These are phyloP conservation scores for Nakazawaea laoshanensis DNA, from an alignment of 805 yeast genomes.

Conservation along the genomic window DNA sequence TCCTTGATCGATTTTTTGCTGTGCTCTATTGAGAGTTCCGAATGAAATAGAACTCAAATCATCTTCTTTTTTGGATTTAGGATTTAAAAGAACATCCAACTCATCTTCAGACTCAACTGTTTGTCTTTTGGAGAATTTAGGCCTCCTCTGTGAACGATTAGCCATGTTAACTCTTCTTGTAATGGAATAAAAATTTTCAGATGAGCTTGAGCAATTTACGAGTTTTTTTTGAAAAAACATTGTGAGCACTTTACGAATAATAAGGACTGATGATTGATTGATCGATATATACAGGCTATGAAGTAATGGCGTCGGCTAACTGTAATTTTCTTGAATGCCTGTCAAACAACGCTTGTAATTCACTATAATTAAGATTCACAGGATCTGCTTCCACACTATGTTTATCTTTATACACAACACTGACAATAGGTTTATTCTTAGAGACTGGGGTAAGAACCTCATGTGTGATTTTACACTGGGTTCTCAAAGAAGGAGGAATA, in stretches of 20 bases:
- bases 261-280: background rate
- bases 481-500: conserved; percentile 68
- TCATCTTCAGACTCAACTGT: conserved; percentile 7
- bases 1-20: conserved; percentile 28
- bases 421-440: conserved; percentile 47
- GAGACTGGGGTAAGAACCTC: conserved; percentile 45
- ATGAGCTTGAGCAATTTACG: no score
- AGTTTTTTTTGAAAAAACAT: no score
- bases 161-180: no score
- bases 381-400: conserved; percentile 65
- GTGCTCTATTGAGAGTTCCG: conserved; percentile 57
- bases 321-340: conserved; percentile 75
- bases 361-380: conserved; percentile 40
- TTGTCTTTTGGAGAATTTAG: conserved; percentile 14
- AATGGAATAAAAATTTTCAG: no score
- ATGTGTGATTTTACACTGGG: conserved; percentile 51
- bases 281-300: conserved; percentile 1
- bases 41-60: conserved; percentile 51
- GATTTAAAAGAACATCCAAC: conserved; percentile 3
- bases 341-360: conserved; percentile 61
- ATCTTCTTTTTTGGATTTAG: conserved; percentile 18
- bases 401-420: conserved; percentile 80
- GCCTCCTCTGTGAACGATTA: conserved; percentile 15
- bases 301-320: conserved; percentile 60
- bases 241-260: no score